Evolutionary conservation across 2,329 filamentous ascomycete genomes (phyloP), one percentile per base, ranked within the genome.

Genomic region (Thelonectria discophora): DNA sequence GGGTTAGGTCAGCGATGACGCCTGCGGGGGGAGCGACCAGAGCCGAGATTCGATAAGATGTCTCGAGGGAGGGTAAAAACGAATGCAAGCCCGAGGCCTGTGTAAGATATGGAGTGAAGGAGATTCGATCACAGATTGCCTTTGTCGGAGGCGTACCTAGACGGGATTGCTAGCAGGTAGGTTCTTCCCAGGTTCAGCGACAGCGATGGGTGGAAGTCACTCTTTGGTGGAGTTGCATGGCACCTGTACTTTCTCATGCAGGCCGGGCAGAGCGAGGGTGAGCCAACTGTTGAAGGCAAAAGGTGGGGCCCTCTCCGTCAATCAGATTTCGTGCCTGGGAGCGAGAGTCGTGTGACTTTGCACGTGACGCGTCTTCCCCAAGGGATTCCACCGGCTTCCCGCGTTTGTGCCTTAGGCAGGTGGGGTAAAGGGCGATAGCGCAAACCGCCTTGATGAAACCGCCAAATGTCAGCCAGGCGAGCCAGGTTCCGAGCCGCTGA

Each of bases 1-100:
- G 73, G 74, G 73, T 76, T 76, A 76, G 74, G 76, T 77, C 76
- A 77, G 75, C 73, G 71, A 76, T 76, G 73, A 77, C 75, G 75
- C 68, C 74, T 73, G 73, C 71, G 71, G 71, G 72, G 67, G 43
- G 3, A 64, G 62, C 62, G 57, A 57, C 65, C 61, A 58, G 51
- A 60, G 59, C 63, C 48, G 55, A 57, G 58, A 39, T 43, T 62
- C 52, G 59, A 64, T 63, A 64, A 64, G 60, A 60, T 61, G 61
- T 13, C 55, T 65, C 50, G 51, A 55, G 56, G 39, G 55, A 54
- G 27, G 27, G 64, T 48, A 58, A 30, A 63, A 48, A 58, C 49
- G 58, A 56, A 59, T 34, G 60, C 55, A 51, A 43, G 45, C 49
- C 21, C 53, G 54, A 60, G 45, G 46, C 47, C 34, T 32, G 63